Evolutionary conservation across 129 eudicot species (phyloP).

Genomic region (Artemisia tridentata): DNA sequence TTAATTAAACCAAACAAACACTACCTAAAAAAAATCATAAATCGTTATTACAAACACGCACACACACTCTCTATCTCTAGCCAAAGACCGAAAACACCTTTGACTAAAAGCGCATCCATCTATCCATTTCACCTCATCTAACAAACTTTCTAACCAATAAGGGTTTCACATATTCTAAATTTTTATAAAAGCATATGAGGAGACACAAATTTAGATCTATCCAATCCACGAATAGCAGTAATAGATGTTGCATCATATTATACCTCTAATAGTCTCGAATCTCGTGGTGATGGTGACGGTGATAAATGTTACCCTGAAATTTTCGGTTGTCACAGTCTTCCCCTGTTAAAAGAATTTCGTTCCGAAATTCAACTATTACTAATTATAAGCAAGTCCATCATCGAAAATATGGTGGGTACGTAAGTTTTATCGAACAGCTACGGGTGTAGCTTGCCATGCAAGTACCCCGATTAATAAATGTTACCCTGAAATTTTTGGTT

Average conservation of each 20-base stretch:
- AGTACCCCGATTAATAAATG: too few relatives aligned
- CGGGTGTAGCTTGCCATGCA: too few relatives aligned
- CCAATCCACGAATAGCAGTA: constrained; percentile 70
- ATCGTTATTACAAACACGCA: not conserved
- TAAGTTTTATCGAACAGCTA: too few relatives aligned
- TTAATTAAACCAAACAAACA: not conserved
- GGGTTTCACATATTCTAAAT: constrained; percentile 30
- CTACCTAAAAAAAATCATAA: not conserved
- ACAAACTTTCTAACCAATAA: constrained; percentile 15
- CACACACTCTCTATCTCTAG: not conserved
- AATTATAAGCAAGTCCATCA: too few relatives aligned
- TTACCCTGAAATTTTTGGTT: too few relatives aligned
- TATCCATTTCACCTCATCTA: constrained; percentile 27
- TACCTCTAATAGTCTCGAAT: too few relatives aligned
- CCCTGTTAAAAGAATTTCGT: too few relatives aligned
- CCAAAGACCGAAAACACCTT: not conserved
- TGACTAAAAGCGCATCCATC: not conserved
- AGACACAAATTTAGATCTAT: constrained; percentile 69
- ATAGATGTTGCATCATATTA: constrained; percentile 57
- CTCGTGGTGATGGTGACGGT: constrained; percentile 45
- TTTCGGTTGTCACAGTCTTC: too few relatives aligned
- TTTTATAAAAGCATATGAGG: constrained; percentile 32
- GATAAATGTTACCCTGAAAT: too few relatives aligned
- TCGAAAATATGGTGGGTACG: too few relatives aligned
- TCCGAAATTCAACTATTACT: too few relatives aligned